Base-by-base conservation (phyloP, 805 yeast species). In the Cyberlindnera mrakii region DNA sequence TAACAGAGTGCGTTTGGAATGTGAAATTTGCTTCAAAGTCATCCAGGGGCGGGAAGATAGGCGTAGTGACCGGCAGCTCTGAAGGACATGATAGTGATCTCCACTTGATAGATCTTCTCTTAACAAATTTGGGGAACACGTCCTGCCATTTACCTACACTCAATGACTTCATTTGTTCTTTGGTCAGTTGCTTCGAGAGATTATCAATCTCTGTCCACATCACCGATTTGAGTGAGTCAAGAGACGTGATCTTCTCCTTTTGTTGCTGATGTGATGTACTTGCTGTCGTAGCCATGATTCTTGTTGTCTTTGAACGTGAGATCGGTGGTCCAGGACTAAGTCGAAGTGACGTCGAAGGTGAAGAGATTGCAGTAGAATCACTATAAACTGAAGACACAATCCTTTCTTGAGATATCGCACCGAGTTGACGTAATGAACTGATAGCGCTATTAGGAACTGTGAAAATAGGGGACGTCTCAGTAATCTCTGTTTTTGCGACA, bases 11-110 rank as follows among this genome's bases (percentile, higher is more conserved):
- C n/a, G 83, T 80, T 52, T 90, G 85, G 53, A 87, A 82, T 1
- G 85, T 78, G 61, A 81, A 91, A 48, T 85, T 81, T 4, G 72
- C 71, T 38, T 82, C 78, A 58, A 90, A 80, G 44, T 86, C 89
- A 5, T 70, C 68, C 11, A 71, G 65, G 0, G 82, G 62, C 0
- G 98, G 97, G 54, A 90, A 90, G 9, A 82, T 71, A 2, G 84
- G 77, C 0, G 95, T 80, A 2, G 88, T 80, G 0, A 86, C 67
- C 0, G 99, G 99, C 20, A 93, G 67, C 6, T 95, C 83, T 0
- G 98, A 97, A 0, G 99, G 99, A 0, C 96, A 79, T 13, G 89
- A 82, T 41, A 95, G 71, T 0, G 98, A 90, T 41, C 87, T 77
- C 99, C 99, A 93, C 57, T 90, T 90, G 40, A 90, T 82, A 14